Evolutionary conservation across 129 eudicot species (phyloP), one percentile per base, ranked within the genome.

Genomic region (Lonicera japonica): DNA sequence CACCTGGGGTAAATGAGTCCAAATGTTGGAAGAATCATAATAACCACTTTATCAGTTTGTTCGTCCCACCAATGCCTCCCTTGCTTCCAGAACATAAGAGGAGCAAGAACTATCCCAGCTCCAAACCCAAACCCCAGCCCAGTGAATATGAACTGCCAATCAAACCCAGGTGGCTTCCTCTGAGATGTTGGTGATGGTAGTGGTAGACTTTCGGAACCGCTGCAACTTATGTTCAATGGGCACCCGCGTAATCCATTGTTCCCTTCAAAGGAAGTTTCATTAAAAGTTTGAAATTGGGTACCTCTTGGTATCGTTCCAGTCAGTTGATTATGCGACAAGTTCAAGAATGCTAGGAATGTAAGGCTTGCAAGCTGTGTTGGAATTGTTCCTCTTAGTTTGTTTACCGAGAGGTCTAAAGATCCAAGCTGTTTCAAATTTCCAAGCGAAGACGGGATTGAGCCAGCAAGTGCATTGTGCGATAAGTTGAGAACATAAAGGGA

Each of bases 61-160:
- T 71, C 34, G 15, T 86, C 66, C 67, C 73, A 83, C 64, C 74
- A 25, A n/a, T 76, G 54, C 45, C 81, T 76, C 45, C 73, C 89
- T 53, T 66, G 24, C 66, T 67, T 72, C 72, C 79, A 67, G 40
- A 83, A 66, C 46, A 69, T 48, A 39, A 86, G 75, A 36, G 82
- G 86, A 1, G 75, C 91, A n/a, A 84, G 23, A 54, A 83, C 48
- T 52, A 80, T 21, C 65, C 81, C 95, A 38, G 84, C 71, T 40
- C 97, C 95, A 20, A 81, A 71, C 20, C 95, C 97, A 12, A 75
- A 78, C 52, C 95, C 95, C 17, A 83, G n/a, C 9, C 95, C 97
- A 0, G 81, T 80, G 52, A 80, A 47, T 67, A 90, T 80, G 63
- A 64, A 78, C 70, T 78, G 71, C 95, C 89, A 86, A 60, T 83